Conservation (phyloP, 2,329 filamentous ascomycete species). For the Sporothrix sp. region DNA sequence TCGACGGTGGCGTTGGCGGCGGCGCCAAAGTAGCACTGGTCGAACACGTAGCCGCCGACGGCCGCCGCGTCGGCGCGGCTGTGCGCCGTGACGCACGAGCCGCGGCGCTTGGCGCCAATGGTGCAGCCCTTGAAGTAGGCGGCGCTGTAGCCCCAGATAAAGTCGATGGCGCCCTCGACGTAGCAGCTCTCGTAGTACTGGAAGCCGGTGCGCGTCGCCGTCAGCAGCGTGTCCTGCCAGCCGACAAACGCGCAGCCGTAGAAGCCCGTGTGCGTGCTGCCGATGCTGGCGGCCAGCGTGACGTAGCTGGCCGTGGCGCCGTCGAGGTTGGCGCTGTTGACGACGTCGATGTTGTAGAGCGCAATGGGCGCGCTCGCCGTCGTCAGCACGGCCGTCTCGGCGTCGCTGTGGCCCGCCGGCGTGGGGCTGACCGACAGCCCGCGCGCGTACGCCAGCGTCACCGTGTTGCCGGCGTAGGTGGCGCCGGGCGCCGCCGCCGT, state of each 20-base stretch:
- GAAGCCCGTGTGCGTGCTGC: slow-evolving; percentile 23
- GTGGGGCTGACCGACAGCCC: slow-evolving; percentile 32
- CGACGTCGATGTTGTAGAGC: slow-evolving; percentile 41
- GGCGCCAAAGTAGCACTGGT: slow-evolving; percentile 30
- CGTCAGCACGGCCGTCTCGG: slow-evolving; percentile 33
- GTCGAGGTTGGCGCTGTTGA: slow-evolving; percentile 21
- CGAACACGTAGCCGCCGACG: slow-evolving; percentile 37
- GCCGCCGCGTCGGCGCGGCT: slow-evolving; percentile 29
- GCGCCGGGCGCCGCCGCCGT: slow-evolving; percentile 21
- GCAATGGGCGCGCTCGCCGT: slow-evolving; percentile 34
- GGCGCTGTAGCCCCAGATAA: slow-evolving; percentile 13
- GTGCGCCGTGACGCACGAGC: slow-evolving; percentile 26
- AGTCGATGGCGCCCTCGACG: slow-evolving; percentile 25
- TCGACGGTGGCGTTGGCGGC: slow-evolving; percentile 28
- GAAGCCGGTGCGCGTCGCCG: slow-evolving; percentile 23
- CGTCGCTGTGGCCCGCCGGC: slow-evolving; percentile 34
- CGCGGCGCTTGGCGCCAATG: slow-evolving; percentile 24
- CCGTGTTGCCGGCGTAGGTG: slow-evolving; percentile 45
- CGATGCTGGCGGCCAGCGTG: slow-evolving; percentile 25
- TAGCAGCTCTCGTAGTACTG: slow-evolving; percentile 28
- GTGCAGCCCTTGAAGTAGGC: slow-evolving; percentile 27
- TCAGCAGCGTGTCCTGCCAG: slow-evolving; percentile 25
- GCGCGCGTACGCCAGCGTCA: slow-evolving; percentile 40
- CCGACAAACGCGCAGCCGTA: slow-evolving; percentile 24
- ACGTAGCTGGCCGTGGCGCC: slow-evolving; percentile 19